A percentile compares a stretch with the other conserved stretches of the same genome.
Conservation (phyloP, 257 asterid species). For the Salvia hispanica region DNA sequence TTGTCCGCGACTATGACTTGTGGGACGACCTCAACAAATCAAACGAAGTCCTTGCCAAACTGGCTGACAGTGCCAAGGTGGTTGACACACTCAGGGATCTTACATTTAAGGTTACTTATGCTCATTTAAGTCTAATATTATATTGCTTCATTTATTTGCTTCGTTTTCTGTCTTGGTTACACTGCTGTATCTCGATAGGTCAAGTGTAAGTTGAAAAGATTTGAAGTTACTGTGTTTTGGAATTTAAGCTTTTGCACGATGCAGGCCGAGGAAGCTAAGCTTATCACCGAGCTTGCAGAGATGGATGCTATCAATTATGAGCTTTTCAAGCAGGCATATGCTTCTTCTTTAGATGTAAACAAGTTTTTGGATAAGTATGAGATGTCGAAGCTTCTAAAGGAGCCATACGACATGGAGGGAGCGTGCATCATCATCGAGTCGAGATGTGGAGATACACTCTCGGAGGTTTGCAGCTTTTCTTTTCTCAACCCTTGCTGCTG, state of each 20-base stretch:
- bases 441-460: slow-evolving; percentile 48
- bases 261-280: slow-evolving; percentile 91
- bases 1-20: slow-evolving; percentile 56
- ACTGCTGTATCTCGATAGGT: neutral
- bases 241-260: slow-evolving; percentile 25
- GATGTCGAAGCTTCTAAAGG: slow-evolving; percentile 70
- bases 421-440: slow-evolving; percentile 74
- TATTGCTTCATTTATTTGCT: no score
- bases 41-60: slow-evolving; percentile 56
- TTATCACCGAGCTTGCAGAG: slow-evolving; percentile 79
- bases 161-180: no score
- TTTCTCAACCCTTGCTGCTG: slow-evolving; percentile 10
- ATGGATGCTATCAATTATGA: slow-evolving; percentile 62
- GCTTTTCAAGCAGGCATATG: slow-evolving; percentile 77
- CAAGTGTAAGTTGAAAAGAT: neutral
- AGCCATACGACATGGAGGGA: slow-evolving; percentile 77
- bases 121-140: no score
- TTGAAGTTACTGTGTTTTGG: slow-evolving; percentile 14
- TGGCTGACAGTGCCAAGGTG: slow-evolving; percentile 65
- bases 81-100: slow-evolving; percentile 75
- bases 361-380: slow-evolving; percentile 67
- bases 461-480: slow-evolving; percentile 41
- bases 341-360: slow-evolving; percentile 64
- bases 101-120: slow-evolving; percentile 47
- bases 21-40: slow-evolving; percentile 76